A percentile compares a stretch with the other conserved stretches of the same genome.
Evolutionary conservation across 1,139 yeast genomes (phyloP).

Genomic region (Ashbya aceris): DNA sequence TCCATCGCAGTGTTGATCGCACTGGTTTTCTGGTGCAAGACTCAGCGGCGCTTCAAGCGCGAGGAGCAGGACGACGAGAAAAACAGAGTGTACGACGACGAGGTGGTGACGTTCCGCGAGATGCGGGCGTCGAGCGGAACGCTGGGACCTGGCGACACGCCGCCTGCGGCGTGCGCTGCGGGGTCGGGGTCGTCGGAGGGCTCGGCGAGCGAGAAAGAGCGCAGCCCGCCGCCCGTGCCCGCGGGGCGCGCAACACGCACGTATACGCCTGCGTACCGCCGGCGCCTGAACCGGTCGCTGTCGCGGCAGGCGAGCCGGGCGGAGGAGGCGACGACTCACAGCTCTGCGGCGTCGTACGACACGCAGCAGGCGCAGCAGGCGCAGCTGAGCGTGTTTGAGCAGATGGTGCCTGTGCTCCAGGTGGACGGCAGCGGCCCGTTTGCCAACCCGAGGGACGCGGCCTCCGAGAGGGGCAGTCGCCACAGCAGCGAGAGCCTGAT

Average conservation of each 20-base stretch:
- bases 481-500: slow-evolving; percentile 16
- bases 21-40: slow-evolving; percentile 30
- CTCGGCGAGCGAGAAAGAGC: slow-evolving; percentile 4
- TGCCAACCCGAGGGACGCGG: slow-evolving; percentile 3
- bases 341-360: slow-evolving; percentile 22
- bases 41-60: slow-evolving; percentile 29
- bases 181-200: slow-evolving; percentile 7
- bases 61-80: slow-evolving; percentile 32
- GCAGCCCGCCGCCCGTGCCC: too few relatives aligned
- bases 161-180: too few relatives aligned
- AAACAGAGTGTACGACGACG: slow-evolving; percentile 20
- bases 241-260: too few relatives aligned
- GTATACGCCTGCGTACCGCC: slow-evolving; percentile 34
- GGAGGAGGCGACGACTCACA: slow-evolving; percentile 12
- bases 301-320: slow-evolving; percentile 9
- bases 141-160: not conserved
- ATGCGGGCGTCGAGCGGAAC: slow-evolving; percentile 18
- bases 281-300: slow-evolving; percentile 25
- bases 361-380: slow-evolving; percentile 12
- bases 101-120: slow-evolving; percentile 28
- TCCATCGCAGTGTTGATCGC: slow-evolving; percentile 32
- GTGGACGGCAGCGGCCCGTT: slow-evolving; percentile 4
- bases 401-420: slow-evolving; percentile 26
- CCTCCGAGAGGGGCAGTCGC: slow-evolving; percentile 1
- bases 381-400: slow-evolving; percentile 21